Base-by-base conservation (phyloP, 1,284 basidiomycete species). In the Cutaneotrichosporon sp. region DNA sequence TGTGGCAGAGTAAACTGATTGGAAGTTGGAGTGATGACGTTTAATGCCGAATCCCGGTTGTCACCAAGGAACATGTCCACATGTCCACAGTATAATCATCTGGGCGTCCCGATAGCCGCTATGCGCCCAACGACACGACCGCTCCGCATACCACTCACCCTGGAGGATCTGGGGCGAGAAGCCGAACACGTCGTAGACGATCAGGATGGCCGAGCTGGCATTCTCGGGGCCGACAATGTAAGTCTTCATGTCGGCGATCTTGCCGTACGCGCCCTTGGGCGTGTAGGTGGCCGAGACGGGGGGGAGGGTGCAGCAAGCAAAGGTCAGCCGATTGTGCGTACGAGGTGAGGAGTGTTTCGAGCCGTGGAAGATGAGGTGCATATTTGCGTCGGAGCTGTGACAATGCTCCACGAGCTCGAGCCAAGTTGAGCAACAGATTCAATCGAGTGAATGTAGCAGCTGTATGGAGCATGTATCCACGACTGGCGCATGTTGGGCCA, bases 251-350 rank as follows among this genome's bases (percentile, higher is more conserved):
- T 76, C 81, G 34, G 75, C 70, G 65, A 82, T 66, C 30, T 76
- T 75, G 36, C 56, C 58, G 63, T 73, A 82, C 8, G 67, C 62
- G 38, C 83, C 83, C 75, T 82, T 82, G 66, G 81, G 77, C n/a
- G 80, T 76, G 77, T 84, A 83, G 62, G 81, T 74, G 59, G 78
- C 79, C 74, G 81, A 69, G 62, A 82, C 81, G 52, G 83, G 82
- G 31, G 82, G 81, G 61, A 83, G 76, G 22, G 55, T 13, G 79
- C 82, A 83, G 78, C 82, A 83, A n/a, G 81, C 82, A 77, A 63
- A 30, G 2, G 60, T 61, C n/a, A 61, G 59, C 26, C 26, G 26
- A 26, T 1, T 26, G 26, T 26, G n/a, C 14, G 7, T 10, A 36
- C 36, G 36, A 13, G 38, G 38, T 14, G 38, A 14, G 38, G 38